phyloP scores from a whole-genome alignment of 495 filamentous ascomycete genomes.

The Aspergillus olivimuriae region DNA sequence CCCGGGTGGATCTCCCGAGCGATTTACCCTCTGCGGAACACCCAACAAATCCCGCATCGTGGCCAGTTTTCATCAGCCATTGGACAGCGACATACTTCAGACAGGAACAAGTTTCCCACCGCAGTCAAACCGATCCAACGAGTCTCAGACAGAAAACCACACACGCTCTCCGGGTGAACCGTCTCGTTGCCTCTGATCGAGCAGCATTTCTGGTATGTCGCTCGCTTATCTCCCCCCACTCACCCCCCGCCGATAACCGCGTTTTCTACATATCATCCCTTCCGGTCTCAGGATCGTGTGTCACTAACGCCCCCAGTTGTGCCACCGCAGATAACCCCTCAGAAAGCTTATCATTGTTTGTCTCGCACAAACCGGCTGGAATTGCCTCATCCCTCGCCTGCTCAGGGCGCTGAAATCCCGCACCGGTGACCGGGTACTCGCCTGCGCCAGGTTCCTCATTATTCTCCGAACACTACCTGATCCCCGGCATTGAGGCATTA shows the following conservation, averaged over 20 bases:
- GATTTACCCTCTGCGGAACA: constrained; percentile 10
- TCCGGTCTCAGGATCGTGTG: constrained; percentile 5
- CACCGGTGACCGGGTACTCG: constrained; percentile 7
- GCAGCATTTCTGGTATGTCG: not conserved
- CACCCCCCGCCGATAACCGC: constrained; percentile 18
- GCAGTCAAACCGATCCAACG: not conserved
- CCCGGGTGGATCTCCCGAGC: constrained; percentile 10
- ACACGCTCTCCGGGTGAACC: constrained; percentile 3
- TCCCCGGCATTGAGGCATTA: constrained; percentile 12
- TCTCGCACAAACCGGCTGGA: constrained; percentile 5
- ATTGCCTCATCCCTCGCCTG: constrained; percentile 14
- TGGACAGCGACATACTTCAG: constrained; percentile 3
- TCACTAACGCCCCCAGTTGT: constrained; percentile 13
- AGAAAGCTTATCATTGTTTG: constrained; percentile 20
- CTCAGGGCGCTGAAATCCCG: constrained; percentile 5
- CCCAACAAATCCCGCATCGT: constrained; percentile 2
- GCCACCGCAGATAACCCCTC: constrained; percentile 11
- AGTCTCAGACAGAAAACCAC: constrained; percentile 1
- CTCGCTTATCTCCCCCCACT: constrained; percentile 31
- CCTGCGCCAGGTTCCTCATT: too few species aligned
- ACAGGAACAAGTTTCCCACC: constrained; percentile 13
- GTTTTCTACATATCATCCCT: not conserved
- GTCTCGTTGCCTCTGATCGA: not conserved
- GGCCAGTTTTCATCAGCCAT: too few species aligned
- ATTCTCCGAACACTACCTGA: not conserved